Percentiles rank a stretch among this genome's conserved stretches.
Conservation (phyloP, 2,329 filamentous ascomycete genomes). For the Neonectria neomacrospora region DNA sequence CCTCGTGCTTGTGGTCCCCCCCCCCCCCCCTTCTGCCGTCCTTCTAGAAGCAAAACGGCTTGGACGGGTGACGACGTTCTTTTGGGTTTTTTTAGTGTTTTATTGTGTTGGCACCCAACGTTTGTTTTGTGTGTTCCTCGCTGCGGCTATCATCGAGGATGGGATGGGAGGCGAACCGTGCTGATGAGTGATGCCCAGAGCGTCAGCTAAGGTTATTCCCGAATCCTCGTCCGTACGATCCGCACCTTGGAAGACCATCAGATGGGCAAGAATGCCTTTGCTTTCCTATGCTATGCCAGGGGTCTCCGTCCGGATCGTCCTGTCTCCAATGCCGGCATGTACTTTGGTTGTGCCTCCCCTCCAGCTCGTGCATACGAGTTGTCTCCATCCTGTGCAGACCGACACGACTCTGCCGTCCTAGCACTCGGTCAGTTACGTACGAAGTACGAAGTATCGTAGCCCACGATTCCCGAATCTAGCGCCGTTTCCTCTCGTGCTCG, state of each 20-base stretch:
- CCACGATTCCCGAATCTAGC: constrained; percentile 21
- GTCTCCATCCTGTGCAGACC: constrained; percentile 4
- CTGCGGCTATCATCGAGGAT: constrained; percentile 24
- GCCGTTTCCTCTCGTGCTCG: constrained; percentile 14
- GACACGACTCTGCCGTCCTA: not conserved
- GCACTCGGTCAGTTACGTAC: constrained; percentile 26
- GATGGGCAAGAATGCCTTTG: too few relatives aligned
- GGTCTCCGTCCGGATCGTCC: not conserved
- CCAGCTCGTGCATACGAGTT: not conserved
- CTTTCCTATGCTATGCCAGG: not conserved
- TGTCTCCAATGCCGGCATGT: not conserved
- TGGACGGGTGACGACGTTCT: not conserved
- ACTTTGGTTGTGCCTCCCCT: not conserved
- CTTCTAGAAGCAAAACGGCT: not conserved
- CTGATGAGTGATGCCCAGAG: constrained; percentile 17
- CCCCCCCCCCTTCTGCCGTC: not conserved
- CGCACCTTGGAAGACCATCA: too few relatives aligned
- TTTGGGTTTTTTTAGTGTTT: not conserved
- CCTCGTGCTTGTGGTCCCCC: not conserved
- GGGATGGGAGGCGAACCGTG: constrained; percentile 33
- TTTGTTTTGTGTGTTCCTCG: not conserved
- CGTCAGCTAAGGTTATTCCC: not conserved
- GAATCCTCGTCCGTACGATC: too few relatives aligned
- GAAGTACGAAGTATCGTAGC: too few relatives aligned
- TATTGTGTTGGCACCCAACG: not conserved